Percentiles rank a stretch among this genome's conserved stretches.
These are phyloP conservation scores for Camelina laxa DNA, from an alignment of 345 rosid species.

Conservation along the genomic window DNA sequence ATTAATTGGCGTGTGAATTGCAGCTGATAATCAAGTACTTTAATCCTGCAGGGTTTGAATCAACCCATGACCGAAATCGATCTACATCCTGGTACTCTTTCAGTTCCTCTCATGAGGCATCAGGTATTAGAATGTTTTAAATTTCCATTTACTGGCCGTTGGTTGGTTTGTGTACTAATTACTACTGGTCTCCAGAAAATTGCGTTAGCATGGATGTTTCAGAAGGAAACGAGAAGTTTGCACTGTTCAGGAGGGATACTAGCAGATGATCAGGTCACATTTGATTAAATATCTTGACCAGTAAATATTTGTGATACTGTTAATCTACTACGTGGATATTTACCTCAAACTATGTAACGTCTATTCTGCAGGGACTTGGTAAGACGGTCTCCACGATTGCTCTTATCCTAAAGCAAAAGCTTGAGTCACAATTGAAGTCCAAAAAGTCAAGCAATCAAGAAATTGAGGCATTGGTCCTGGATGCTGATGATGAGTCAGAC, in stretches of 20 bases:
- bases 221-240: conserved; percentile 80
- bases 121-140: conserved; percentile 66
- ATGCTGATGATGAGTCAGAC: conserved; percentile 69
- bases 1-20: conserved; percentile 7
- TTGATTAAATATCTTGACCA: conserved; percentile 13
- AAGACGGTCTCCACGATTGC: conserved; percentile 95
- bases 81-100: conserved; percentile 71
- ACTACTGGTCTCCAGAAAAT: conserved; percentile 67
- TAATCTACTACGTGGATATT: conserved; percentile 54
- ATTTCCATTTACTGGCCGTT: conserved; percentile 35
- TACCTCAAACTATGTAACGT: conserved; percentile 29
- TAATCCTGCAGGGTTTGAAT: conserved; percentile 67
- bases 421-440: conserved; percentile 59
- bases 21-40: conserved; percentile 11
- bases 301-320: conserved; percentile 19
- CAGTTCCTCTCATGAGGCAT: conserved; percentile 89
- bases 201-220: conserved; percentile 98
- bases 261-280: conserved; percentile 95
- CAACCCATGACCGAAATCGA: conserved; percentile 77
- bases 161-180: conserved; percentile 26
- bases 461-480: conserved; percentile 83
- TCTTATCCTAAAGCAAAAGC: conserved; percentile 81
- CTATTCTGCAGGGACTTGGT: conserved; percentile 84
- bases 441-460: conserved; percentile 50
- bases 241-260: conserved; percentile 92